Evolutionary conservation across 441 rosid genomes (phyloP).

Genomic region (Erodium trifolium): DNA sequence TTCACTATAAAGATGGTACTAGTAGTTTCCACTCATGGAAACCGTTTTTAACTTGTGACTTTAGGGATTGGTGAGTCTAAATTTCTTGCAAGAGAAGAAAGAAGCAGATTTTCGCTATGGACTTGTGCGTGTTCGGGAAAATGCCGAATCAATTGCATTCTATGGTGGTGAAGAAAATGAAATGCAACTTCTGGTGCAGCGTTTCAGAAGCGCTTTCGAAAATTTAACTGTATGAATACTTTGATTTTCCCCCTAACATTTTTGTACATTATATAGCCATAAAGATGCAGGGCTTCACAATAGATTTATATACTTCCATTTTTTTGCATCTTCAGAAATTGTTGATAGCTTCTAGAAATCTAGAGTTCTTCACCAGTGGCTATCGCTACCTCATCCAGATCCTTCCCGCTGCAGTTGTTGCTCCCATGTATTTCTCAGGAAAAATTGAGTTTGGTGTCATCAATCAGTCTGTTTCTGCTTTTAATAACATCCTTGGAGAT

Average conservation of each 20-base stretch:
- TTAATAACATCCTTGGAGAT: slow-evolving; percentile 91
- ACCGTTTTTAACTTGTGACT: slow-evolving; percentile 17
- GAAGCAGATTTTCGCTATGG: slow-evolving; percentile 97
- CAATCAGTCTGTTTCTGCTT: slow-evolving; percentile 93
- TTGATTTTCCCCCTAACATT: slow-evolving; percentile 10
- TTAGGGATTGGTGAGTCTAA: slow-evolving; percentile 77
- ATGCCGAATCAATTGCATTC: slow-evolving; percentile 95
- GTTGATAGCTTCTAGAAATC: slow-evolving; percentile 85
- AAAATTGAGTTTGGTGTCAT: slow-evolving; percentile 98
- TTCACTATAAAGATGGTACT: not conserved
- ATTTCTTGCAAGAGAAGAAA: slow-evolving; percentile 95
- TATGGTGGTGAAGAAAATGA: slow-evolving; percentile 88
- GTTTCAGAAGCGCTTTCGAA: slow-evolving; percentile 77
- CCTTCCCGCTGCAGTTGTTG: slow-evolving; percentile 96
- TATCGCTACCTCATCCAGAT: slow-evolving; percentile 93
- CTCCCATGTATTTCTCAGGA: slow-evolving; percentile 96
- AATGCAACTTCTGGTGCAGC: slow-evolving; percentile 75
- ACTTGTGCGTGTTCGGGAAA: slow-evolving; percentile 91
- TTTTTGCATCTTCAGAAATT: slow-evolving; percentile 46
- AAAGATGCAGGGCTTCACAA: not conserved
- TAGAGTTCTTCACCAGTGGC: slow-evolving; percentile 92
- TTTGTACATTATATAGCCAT: not conserved
- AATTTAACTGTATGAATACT: slow-evolving; percentile 50
- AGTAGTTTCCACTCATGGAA: slow-evolving; percentile 6
- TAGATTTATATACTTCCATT: not conserved